These are phyloP conservation scores for Yamadazyma kitorensis DNA, from an alignment of 805 yeast genomes.

Conservation along the genomic window DNA sequence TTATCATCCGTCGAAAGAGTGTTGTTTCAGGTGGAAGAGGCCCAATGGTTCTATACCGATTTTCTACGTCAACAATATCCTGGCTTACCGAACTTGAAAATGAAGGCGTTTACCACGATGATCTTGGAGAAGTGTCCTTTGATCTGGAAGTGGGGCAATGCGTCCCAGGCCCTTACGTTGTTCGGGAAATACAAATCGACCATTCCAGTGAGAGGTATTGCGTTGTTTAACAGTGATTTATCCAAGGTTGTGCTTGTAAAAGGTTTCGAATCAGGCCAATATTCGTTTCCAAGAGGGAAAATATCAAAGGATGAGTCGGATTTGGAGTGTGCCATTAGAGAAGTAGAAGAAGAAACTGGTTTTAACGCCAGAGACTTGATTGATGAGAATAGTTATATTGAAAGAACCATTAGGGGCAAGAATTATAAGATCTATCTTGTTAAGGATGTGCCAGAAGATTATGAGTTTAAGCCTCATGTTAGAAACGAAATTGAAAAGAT, in stretches of 20 bases:
- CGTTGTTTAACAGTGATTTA: slow-evolving; percentile 69
- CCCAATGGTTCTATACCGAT: slow-evolving; percentile 96
- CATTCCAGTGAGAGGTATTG: slow-evolving; percentile 96
- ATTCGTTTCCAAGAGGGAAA: slow-evolving; percentile 98
- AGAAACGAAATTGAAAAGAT: slow-evolving; percentile 85
- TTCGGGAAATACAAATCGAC: slow-evolving; percentile 84
- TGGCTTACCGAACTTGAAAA: slow-evolving; percentile 68
- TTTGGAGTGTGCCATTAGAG: slow-evolving; percentile 85
- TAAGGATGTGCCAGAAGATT: slow-evolving; percentile 73
- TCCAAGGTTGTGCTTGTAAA: slow-evolving; percentile 75
- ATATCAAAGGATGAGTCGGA: slow-evolving; percentile 92
- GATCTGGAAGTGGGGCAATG: slow-evolving; percentile 82
- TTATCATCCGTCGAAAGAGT: slow-evolving; percentile 75
- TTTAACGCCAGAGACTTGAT: slow-evolving; percentile 72
- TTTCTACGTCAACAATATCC: slow-evolving; percentile 73
- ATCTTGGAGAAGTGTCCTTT: slow-evolving; percentile 69
- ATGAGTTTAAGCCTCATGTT: slow-evolving; percentile 74
- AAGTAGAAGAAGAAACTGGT: slow-evolving; percentile 91
- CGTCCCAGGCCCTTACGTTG: slow-evolving; percentile 71
- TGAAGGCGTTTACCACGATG: slow-evolving; percentile 70
- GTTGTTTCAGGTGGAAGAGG: slow-evolving; percentile 93
- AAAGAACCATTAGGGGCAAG: slow-evolving; percentile 78
- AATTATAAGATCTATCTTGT: slow-evolving; percentile 80
- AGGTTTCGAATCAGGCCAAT: slow-evolving; percentile 73
- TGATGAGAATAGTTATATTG: slow-evolving; percentile 70